Base-by-base conservation (phyloP, 2,329 filamentous ascomycete species). In the Tolypocladium inflatum region DNA sequence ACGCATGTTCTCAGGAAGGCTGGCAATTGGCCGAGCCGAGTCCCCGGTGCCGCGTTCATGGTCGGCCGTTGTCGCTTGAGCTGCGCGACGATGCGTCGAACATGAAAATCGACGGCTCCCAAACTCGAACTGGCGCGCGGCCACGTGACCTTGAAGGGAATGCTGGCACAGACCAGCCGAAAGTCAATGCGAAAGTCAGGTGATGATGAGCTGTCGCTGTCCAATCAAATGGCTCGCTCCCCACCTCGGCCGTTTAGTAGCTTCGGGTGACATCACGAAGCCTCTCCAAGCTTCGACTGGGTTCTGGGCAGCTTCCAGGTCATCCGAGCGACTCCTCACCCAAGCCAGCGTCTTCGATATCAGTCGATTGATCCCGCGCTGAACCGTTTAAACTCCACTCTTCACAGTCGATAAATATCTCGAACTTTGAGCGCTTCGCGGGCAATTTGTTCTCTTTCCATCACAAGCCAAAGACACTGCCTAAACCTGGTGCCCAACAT, bases 1-100 rank as follows among this genome's bases (percentile, higher is more conserved):
- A 77, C 65, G 63, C 72, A 76, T 61, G 71, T 72, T 63, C 73
- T 68, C 43, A 76, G 66, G 55, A 77, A 65, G 60, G 71, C 71
- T 35, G 76, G 73, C 67, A 80, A 71, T 68, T 72, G 76, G 67
- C 71, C 71, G 60, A 78, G 63, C 52, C 69, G 67, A 57, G 69
- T 65, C 56, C 64, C 62, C 50, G 68, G 61, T 65, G 66, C 68
- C 65, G 70, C 65, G 63, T 74, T 75, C 71, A 78, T 74, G 62
- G 67, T 70, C 58, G 62, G 42, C 63, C 60, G 61, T 61, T 65
- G 61, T 63, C 56, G 62, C 61, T 64, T 63, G 60, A 61, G 57
- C 57, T 56, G 35, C 23, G 51, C 21, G 23, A 55, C 26, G 43
- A 50, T 45, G 30, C 51, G 26, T 23, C 43, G 21, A 39, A 17